Percentiles rank a stretch among this genome's conserved stretches.
phyloP scores from a whole-genome alignment of 2,329 filamentous ascomycete genomes.

The Akanthomyces muscarius region DNA sequence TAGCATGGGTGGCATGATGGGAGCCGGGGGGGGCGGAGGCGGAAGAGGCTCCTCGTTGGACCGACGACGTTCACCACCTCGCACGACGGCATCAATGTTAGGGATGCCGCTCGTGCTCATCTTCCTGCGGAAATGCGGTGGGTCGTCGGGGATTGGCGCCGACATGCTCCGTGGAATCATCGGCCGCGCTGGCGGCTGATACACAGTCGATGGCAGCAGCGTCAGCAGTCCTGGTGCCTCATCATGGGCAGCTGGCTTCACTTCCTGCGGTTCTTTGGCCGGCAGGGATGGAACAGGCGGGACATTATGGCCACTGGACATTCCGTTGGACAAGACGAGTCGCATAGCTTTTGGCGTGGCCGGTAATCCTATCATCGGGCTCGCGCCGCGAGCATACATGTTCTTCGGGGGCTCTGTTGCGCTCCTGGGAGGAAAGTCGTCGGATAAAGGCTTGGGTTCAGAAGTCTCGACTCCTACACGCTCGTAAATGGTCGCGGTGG shows the following conservation, averaged over 20 bases:
- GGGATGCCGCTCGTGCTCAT: conserved; percentile 35
- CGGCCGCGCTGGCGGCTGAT: conserved; percentile 49
- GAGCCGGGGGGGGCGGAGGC: conserved; percentile 36
- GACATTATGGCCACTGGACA: conserved; percentile 22
- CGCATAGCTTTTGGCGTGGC: conserved; percentile 90
- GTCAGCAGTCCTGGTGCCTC: conserved; percentile 35
- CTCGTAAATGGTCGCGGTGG: conserved; percentile 7
- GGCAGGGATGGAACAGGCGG: conserved; percentile 1
- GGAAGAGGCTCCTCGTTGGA: conserved; percentile 49
- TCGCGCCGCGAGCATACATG: conserved; percentile 42
- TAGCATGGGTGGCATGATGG: conserved; percentile 47
- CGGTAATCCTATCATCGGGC: conserved; percentile 69
- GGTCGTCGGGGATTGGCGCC: conserved; percentile 46
- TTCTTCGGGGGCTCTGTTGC: conserved; percentile 59
- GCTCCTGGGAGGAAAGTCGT: conserved; percentile 52
- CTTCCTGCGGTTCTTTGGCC: conserved; percentile 26
- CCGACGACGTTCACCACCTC: conserved; percentile 35
- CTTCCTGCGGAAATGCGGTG: conserved; percentile 31
- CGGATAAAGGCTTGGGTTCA: conserved; percentile 37
- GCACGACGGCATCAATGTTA: conserved; percentile 46
- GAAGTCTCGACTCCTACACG: conserved; percentile 39
- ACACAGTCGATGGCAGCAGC: conserved; percentile 56
- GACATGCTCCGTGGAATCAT: conserved; percentile 60
- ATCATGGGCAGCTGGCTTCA: conserved; percentile 27
- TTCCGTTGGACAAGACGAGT: conserved; percentile 60